A percentile compares a stretch with the other conserved stretches of the same genome.
phyloP scores from a whole-genome alignment of 768 basidiomycete genomes.

The Lyophyllum shimeji region DNA sequence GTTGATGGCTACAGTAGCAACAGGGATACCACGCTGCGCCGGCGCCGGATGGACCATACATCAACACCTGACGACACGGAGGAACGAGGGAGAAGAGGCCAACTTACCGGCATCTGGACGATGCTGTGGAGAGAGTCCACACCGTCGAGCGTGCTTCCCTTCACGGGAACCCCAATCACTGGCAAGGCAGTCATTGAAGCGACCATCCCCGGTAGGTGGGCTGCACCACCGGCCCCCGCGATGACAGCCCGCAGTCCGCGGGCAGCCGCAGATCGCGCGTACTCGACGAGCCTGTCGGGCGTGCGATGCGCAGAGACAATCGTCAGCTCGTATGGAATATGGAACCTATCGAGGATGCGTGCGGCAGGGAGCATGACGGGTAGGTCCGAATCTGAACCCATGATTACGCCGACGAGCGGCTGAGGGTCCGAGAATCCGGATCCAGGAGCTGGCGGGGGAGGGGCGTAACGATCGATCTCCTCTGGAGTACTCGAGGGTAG shows the following conservation, averaged over 20 bases:
- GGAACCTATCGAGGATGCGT: slow-evolving; percentile 77
- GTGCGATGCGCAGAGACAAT: slow-evolving; percentile 98
- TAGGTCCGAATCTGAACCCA: slow-evolving; percentile 99
- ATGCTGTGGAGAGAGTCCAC: slow-evolving; percentile 98
- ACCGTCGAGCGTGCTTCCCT: slow-evolving; percentile 89
- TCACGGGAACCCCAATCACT: slow-evolving; percentile 96
- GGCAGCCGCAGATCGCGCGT: slow-evolving; percentile 70
- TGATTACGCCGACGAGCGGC: slow-evolving; percentile 91
- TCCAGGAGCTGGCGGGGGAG: slow-evolving; percentile 40
- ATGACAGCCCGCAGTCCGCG: slow-evolving; percentile 38
- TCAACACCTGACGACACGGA: background rate
- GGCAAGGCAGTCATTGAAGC: slow-evolving; percentile 92
- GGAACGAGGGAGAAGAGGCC: slow-evolving; percentile 2
- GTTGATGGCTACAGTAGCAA: slow-evolving; percentile 96
- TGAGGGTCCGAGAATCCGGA: slow-evolving; percentile 58
- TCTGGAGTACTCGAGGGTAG: slow-evolving; percentile 49
- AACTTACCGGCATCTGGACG: slow-evolving; percentile 95
- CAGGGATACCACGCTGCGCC: slow-evolving; percentile 87
- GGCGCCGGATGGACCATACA: slow-evolving; percentile 4
- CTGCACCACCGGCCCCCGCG: slow-evolving; percentile 83
- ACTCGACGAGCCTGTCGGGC: slow-evolving; percentile 80
- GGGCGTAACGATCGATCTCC: slow-evolving; percentile 56
- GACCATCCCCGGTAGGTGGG: slow-evolving; percentile 98
- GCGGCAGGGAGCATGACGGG: slow-evolving; percentile 91
- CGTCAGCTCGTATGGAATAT: slow-evolving; percentile 57